Base-by-base conservation (phyloP, 2,329 filamentous ascomycete genomes). In the Neurospora sp. region DNA sequence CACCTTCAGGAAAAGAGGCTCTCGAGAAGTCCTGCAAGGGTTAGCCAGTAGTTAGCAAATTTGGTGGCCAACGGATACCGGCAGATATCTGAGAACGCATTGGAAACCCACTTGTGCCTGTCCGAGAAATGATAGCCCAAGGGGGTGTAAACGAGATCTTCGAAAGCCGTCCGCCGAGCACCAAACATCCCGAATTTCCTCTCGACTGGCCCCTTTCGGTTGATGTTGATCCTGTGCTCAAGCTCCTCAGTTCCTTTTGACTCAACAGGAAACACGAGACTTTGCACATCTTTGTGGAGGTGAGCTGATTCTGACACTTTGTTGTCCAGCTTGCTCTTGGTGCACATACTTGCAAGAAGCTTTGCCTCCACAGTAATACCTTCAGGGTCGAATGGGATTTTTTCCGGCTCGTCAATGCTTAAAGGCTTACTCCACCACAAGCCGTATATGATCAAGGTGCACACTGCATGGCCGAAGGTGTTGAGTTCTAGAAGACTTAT, bases 381-480 rank as follows among this genome's bases (percentile, higher is more conserved):
- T 2, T 23, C 43, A 4, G 43, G 8, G 43, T 52, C 10, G 10
- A 52, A 23, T 6, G n/a, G 43, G 10, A 52, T 52, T 6, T 52
- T 52, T 2, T 52, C 43, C 5, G 43, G 43, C 11, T 52, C 19
- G 43, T 52, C 19, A 52, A 52, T 52, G 43, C 19, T 52, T 52
- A 71, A 40, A 8, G 70, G 70, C 46, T 69, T 71, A 10, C 41
- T 68, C 70, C 70, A 71, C 70, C 70, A 71, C 15, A 71, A 41
- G 11, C 69, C 36, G 28, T 71, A 71, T 10, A 71, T 66, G 15
- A 62, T 68, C 23, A 71, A 23, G 2, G 70, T 68, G 33, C 69
- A 70, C 33, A 38, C 67, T 38, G 69, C 69, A 69, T 70, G 69
- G 5, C 70, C 67, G 33, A 65, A 69, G 1, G 70, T 71, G 43